Percentiles rank a stretch among this genome's conserved stretches.
These are phyloP conservation scores for Cryptosporidium andersoni DNA, from an alignment of 169 alveolate genomes.

Conservation along the genomic window DNA sequence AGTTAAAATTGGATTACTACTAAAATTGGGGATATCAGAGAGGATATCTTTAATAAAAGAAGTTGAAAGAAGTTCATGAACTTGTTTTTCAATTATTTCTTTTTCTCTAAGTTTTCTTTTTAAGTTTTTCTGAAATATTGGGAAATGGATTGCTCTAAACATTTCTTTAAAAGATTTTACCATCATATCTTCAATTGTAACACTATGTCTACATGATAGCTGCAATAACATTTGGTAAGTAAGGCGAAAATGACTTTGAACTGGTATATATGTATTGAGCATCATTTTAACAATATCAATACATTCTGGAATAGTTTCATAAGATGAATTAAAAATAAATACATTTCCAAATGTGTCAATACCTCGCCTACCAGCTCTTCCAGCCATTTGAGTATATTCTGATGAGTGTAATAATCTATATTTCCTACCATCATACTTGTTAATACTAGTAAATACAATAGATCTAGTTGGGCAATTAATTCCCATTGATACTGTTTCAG, in stretches of 20 bases:
- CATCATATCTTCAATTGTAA: conserved; percentile 85
- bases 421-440: conserved; percentile 91
- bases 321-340: conserved; percentile 85
- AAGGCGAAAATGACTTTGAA: conserved; percentile 90
- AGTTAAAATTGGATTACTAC: background rate
- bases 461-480: conserved; percentile 99
- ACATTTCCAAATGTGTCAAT: conserved; percentile 95
- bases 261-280: conserved; percentile 82
- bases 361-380: conserved; percentile 99
- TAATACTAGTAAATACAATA: conserved; percentile 92
- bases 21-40: background rate
- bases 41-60: background rate
- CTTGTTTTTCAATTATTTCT: conserved; percentile 2
- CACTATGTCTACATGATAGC: conserved; percentile 81
- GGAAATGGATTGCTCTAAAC: conserved; percentile 79
- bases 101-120: conserved; percentile 72
- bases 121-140: conserved; percentile 76
- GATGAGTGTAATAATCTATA: conserved; percentile 89
- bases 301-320: conserved; percentile 87
- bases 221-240: conserved; percentile 89
- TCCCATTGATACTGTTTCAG: conserved; percentile 99
- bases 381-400: conserved; percentile 99
- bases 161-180: conserved; percentile 86
- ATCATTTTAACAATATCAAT: conserved; percentile 86
- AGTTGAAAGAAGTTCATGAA: background rate